Evolutionary conservation across 2,329 filamentous ascomycete species (phyloP).

Genomic region (Penicillium glabrum): DNA sequence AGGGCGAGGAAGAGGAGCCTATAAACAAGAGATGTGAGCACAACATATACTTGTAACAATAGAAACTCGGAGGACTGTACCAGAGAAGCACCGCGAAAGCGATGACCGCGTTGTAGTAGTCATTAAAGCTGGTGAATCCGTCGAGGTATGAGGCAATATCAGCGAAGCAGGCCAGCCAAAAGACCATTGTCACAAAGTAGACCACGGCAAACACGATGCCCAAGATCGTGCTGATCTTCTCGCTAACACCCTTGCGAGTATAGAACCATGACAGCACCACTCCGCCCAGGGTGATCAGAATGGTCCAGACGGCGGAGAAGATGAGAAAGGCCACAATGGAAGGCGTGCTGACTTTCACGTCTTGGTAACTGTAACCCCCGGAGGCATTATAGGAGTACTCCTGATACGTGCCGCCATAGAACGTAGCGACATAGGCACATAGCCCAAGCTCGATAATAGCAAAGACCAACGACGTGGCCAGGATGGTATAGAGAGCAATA

Average conservation of each 20-base stretch:
- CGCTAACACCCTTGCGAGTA: constrained; percentile 13
- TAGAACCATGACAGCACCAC: constrained; percentile 23
- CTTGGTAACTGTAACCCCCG: constrained; percentile 1
- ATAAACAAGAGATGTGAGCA: neutral
- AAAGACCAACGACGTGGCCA: constrained; percentile 24
- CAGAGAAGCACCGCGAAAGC: constrained; percentile 32
- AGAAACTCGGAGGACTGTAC: constrained; percentile 10
- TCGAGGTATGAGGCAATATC: constrained; percentile 21
- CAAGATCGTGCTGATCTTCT: constrained; percentile 21
- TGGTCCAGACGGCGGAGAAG: constrained; percentile 29
- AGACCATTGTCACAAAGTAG: constrained; percentile 32
- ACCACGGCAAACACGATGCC: constrained; percentile 18
- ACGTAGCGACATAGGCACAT: constrained; percentile 17
- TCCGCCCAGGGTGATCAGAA: constrained; percentile 20
- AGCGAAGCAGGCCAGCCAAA: constrained; percentile 33
- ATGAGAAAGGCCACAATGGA: constrained; percentile 24
- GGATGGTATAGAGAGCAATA: constrained; percentile 24
- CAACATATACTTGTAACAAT: neutral
- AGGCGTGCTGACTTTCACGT: constrained; percentile 16
- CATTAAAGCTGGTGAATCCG: constrained; percentile 4
- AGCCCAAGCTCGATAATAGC: constrained; percentile 31
- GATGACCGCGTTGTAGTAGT: constrained; percentile 25
- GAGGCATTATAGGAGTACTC: constrained; percentile 4
- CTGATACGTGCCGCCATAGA: constrained; percentile 1
- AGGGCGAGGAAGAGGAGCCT: constrained; percentile 32